A percentile compares a stretch with the other conserved stretches of the same genome.
Evolutionary conservation across 2,329 filamentous ascomycete species (phyloP).

Genomic region (Apiospora sp.): DNA sequence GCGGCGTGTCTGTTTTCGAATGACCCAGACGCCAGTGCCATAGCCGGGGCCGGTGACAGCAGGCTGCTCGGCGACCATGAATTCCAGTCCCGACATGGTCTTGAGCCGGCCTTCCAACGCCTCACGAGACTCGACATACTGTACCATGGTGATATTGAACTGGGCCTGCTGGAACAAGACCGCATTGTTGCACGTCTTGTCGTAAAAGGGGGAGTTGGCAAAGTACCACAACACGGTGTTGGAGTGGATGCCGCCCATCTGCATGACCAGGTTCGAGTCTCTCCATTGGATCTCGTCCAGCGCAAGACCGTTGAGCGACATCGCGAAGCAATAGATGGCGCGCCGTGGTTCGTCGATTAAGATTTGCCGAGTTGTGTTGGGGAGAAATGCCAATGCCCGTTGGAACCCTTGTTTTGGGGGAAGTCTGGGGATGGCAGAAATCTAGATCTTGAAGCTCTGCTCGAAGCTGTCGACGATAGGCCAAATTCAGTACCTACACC

Average conservation of each 20-base stretch:
- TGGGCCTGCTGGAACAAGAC: slow-evolving; percentile 68
- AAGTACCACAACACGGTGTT: slow-evolving; percentile 75
- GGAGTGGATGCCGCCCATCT: slow-evolving; percentile 67
- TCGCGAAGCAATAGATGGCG: not conserved
- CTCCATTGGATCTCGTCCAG: slow-evolving; percentile 75
- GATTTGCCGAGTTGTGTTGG: not conserved
- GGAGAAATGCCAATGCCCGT: not conserved
- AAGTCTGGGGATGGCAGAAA: not conserved
- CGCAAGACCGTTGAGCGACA: slow-evolving; percentile 43
- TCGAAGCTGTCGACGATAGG: not conserved
- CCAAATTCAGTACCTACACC: not conserved
- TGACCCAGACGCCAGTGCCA: slow-evolving; percentile 73
- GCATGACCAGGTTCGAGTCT: slow-evolving; percentile 56
- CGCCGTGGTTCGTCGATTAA: not conserved
- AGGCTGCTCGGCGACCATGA: slow-evolving; percentile 70
- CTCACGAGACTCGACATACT: slow-evolving; percentile 66
- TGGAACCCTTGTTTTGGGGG: not conserved
- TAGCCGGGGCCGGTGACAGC: slow-evolving; percentile 68
- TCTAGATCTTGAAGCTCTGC: not conserved
- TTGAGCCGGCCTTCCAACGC: slow-evolving; percentile 68
- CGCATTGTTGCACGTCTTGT: slow-evolving; percentile 72
- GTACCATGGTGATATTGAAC: slow-evolving; percentile 66
- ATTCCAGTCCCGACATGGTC: slow-evolving; percentile 73
- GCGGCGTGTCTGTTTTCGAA: slow-evolving; percentile 71
- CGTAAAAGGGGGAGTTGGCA: slow-evolving; percentile 72